These are phyloP conservation scores for Tolypocladium album DNA, from an alignment of 2,329 filamentous ascomycete genomes.

Conservation along the genomic window DNA sequence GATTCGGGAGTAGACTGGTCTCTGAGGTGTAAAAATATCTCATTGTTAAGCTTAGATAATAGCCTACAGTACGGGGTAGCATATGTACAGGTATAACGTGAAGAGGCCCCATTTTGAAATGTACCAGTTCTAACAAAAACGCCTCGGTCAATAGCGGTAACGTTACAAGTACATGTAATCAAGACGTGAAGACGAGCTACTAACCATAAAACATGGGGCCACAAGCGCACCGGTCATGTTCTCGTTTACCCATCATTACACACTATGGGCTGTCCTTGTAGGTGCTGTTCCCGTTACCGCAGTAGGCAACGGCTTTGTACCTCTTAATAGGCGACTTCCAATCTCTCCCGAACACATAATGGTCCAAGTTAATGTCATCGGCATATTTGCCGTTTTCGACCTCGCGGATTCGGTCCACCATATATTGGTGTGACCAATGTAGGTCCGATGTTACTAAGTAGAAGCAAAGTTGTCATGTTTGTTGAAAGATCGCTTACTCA, in stretches of 20 bases:
- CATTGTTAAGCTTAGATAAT: no score
- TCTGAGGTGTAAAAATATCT: no score
- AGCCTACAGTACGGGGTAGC: no score
- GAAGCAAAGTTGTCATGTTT: no score
- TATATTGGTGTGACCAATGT: neutral
- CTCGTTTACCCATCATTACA: neutral
- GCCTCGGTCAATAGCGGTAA: no score
- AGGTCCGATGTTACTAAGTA: neutral
- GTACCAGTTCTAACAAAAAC: no score
- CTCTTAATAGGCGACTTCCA: neutral
- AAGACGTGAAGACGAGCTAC: no score
- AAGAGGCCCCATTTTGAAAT: no score
- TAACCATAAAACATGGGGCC: no score
- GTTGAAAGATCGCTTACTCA: neutral
- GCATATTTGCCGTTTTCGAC: neutral
- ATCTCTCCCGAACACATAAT: neutral
- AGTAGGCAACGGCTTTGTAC: neutral
- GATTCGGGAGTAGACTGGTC: no score
- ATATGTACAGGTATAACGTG: no score
- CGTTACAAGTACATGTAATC: no score
- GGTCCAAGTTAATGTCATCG: neutral
- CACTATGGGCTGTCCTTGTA: neutral
- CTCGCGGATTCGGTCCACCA: neutral
- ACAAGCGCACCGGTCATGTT: neutral
- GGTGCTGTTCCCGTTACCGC: neutral